Evolutionary conservation across 2,329 filamentous ascomycete species (phyloP), one percentile per base, ranked within the genome.

Genomic region (Passalora sequoiae): DNA sequence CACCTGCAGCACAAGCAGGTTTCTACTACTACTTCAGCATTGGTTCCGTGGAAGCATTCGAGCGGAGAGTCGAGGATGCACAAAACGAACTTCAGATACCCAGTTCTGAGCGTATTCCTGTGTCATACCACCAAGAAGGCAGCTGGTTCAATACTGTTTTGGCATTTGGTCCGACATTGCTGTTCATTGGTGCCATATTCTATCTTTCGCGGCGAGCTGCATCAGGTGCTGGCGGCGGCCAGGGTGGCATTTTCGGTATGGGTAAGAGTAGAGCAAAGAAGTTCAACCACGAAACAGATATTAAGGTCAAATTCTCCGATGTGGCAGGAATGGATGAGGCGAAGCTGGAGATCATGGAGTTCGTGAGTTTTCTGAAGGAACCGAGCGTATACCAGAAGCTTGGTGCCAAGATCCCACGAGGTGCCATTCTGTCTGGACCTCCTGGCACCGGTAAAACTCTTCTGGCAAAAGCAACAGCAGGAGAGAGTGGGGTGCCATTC

Each of bases 291-390:
- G 92, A 98, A 72, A 87, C 86, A 8, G 87, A 92, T 44, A 79
- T 98, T 71, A 95, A 94, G 70, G 89, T 94, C 66, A 97, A 96
- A 68, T 98, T 98, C 65, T 75, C 86, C 35, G 92, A 98, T 64
- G 92, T 98, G 31, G 92, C 92, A 30, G 92, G 92, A 55, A 91
- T 97, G 82, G 92, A 98, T 64, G 92, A 98, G 69, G 92, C 92
- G 44, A 98, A 98, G 76, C 75, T 82, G 44, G 92, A 98, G 69
- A 98, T 98, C 57, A 96, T 97, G 89, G 92, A 98, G 68, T 98
- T 98, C 60, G 92, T 98, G 56, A 89, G 85, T 64, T 98, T 98
- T 74, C 70, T 98, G 51, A 91, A 96, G 73, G 85, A 92, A 60
- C 92, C 92, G 1, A 86, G 88, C 58, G 83, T 86, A 53, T 98